Evolutionary conservation across 768 basidiomycete species (phyloP).

Genomic region (Agrocybe chaxingu): DNA sequence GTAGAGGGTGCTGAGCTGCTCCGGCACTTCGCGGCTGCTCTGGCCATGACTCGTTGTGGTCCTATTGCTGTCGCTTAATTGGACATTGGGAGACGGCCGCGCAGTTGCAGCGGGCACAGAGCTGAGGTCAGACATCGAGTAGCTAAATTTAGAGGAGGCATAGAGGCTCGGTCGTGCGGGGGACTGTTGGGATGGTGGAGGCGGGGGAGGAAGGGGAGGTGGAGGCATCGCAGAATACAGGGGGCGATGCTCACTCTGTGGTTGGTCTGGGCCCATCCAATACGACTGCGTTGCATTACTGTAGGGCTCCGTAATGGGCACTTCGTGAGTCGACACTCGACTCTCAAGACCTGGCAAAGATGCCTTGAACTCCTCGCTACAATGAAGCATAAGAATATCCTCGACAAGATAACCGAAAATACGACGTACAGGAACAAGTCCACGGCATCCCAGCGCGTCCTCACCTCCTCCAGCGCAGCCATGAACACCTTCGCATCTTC

Average conservation of each 20-base stretch:
- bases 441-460: slow-evolving; percentile 27
- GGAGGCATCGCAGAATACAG: background rate
- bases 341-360: background rate
- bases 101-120: no score
- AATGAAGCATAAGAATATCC: background rate
- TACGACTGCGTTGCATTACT: background rate
- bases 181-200: background rate
- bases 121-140: no score
- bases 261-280: background rate
- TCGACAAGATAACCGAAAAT: background rate
- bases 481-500: slow-evolving; percentile 40
- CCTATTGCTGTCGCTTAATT: no score
- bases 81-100: no score
- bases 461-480: slow-evolving; percentile 34
- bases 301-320: no score
- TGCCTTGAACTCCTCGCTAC: background rate
- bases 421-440: slow-evolving; percentile 11
- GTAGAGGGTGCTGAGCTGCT: background rate
- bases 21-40: no score
- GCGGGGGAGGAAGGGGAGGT: background rate
- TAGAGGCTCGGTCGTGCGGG: background rate
- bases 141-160: no score
- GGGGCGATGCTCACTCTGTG: background rate
- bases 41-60: no score
- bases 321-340: background rate